phyloP scores from a whole-genome alignment of 2,329 filamentous ascomycete species.

The Septoria petroselini region DNA sequence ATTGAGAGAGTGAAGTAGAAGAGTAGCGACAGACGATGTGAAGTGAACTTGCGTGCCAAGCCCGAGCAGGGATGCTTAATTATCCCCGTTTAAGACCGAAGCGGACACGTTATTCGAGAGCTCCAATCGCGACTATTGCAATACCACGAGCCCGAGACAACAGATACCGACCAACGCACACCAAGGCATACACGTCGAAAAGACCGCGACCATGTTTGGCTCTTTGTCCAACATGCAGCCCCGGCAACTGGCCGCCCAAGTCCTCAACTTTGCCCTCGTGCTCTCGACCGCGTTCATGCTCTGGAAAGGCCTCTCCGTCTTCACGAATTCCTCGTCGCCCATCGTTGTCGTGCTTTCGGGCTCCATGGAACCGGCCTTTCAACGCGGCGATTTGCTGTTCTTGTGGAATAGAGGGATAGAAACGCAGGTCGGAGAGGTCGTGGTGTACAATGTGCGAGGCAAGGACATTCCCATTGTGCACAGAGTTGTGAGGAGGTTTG shows the following conservation, averaged over 20 bases:
- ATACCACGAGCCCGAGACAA: background rate
- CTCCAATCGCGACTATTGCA: background rate
- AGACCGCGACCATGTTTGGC: conserved; percentile 69
- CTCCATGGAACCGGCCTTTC: conserved; percentile 81
- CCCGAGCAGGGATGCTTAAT: background rate
- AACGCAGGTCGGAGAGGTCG: conserved; percentile 68
- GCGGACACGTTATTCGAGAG: conserved; percentile 4
- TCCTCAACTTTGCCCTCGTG: conserved; percentile 88
- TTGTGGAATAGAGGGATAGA: conserved; percentile 68
- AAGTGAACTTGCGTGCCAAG: conserved; percentile 1
- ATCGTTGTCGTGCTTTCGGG: conserved; percentile 82
- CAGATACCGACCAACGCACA: conserved; percentile 15
- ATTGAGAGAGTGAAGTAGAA: no score
- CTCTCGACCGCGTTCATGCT: conserved; percentile 92
- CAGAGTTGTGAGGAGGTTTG: conserved; percentile 72
- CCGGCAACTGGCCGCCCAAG: conserved; percentile 74
- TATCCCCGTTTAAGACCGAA: conserved; percentile 6
- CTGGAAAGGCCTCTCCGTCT: conserved; percentile 78
- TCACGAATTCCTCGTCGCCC: conserved; percentile 62
- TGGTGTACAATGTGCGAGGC: conserved; percentile 79
- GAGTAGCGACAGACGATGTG: no score
- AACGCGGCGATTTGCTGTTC: conserved; percentile 71
- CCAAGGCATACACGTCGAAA: no score
- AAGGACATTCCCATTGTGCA: conserved; percentile 99
- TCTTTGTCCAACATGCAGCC: conserved; percentile 65